Conservation (phyloP, 495 filamentous ascomycete species). For the Paragyromitra xinjiangensis region DNA sequence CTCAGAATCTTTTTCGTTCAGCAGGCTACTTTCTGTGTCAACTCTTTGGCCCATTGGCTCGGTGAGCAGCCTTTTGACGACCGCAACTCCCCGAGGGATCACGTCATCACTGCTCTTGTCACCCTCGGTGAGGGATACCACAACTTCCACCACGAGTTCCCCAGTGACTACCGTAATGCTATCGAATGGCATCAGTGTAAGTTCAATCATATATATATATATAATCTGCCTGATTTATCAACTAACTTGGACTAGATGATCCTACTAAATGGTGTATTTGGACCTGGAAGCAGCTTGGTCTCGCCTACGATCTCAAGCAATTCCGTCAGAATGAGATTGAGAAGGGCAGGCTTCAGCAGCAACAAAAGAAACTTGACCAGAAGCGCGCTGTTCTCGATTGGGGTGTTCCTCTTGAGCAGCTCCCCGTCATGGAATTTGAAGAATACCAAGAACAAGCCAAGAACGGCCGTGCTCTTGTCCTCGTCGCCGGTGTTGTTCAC, state of each 20-base stretch:
- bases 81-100: conserved; percentile 96
- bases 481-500: conserved; percentile 94
- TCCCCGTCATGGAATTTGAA: conserved; percentile 96
- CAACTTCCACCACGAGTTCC: conserved; percentile 99
- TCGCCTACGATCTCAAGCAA: conserved; percentile 95
- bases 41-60: conserved; percentile 98
- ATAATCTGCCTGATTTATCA: neutral
- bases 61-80: conserved; percentile 99
- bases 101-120: conserved; percentile 92
- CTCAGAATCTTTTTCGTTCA: conserved; percentile 98
- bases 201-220: neutral
- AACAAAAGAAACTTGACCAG: conserved; percentile 99
- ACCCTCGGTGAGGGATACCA: conserved; percentile 99
- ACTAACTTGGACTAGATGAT: conserved; percentile 66
- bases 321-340: conserved; percentile 99
- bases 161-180: conserved; percentile 97
- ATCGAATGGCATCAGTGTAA: conserved; percentile 92
- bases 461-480: conserved; percentile 85
- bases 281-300: conserved; percentile 89
- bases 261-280: conserved; percentile 99
- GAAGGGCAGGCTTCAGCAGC: conserved; percentile 96
- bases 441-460: conserved; percentile 88
- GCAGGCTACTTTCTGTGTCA: conserved; percentile 99
- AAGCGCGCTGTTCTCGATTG: conserved; percentile 92
- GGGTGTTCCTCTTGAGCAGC: conserved; percentile 91